Evolutionary conservation across 805 yeast genomes (phyloP), one percentile per base, ranked within the genome.

Genomic region (Zygoascus bituminiphila): DNA sequence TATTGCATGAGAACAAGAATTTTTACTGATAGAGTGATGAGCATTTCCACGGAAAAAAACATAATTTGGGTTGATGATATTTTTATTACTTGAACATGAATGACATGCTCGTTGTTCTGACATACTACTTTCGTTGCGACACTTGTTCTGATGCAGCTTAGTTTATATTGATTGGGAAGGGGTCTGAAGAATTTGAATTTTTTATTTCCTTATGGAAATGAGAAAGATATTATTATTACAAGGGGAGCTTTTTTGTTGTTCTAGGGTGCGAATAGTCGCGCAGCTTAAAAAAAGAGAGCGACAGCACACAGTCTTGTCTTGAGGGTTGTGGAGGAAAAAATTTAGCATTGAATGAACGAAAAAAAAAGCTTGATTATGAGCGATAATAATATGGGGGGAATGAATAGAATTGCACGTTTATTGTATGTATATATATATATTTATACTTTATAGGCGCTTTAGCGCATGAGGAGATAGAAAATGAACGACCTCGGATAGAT

Each of bases 151-250:
- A 29, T 29, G 33, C 33, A 29, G 33, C 33, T 29, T 29, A 29
- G 33, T 29, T 29, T 29, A 29, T 29, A 29, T 29, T 29, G 33
- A 29, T 29, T 29, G 33, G 33, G 33, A 29, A 29, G 33, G 33
- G 33, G 40, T 37, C 23, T 19, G 40, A 37, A 37, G 21, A 21
- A 37, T 19, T 36, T 37, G 40, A 21, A 21, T 37, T 37, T 37
- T 37, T 37, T 37, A 19, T 37, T 37, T 37, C 23, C 40, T 40
- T 46, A 26, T 24, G 45, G 33, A 40, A 46, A 37, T 37, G 40
- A 37, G 14, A 14, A 37, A 10, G 15, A 37, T 19, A 19, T 19
- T 37, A 37, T 37, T 21, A 22, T 24, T 40, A 26, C 15, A 40
- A 26, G 43, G 15, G 43, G 15, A n/a, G 12, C 12, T 37, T 37